Conservation (phyloP, 2,329 filamentous ascomycete genomes). For the Apiospora saccharicola region DNA sequence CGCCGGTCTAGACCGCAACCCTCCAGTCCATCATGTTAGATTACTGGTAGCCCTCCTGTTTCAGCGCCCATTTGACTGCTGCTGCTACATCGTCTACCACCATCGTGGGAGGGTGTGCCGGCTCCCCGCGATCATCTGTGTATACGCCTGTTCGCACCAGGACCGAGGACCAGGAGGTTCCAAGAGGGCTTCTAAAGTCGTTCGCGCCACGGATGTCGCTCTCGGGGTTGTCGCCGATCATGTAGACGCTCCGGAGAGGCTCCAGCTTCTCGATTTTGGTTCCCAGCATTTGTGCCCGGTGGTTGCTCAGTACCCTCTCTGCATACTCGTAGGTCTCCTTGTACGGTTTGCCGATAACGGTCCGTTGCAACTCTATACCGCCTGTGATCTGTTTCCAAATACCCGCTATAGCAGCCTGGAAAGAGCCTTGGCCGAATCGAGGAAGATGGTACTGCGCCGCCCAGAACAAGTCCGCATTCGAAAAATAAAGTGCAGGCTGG, state of each 20-base stretch:
- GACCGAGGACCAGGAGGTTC: slow-evolving; percentile 79
- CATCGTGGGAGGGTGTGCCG: slow-evolving; percentile 67
- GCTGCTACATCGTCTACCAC: slow-evolving; percentile 78
- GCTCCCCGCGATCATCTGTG: slow-evolving; percentile 51
- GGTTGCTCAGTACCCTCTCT: slow-evolving; percentile 72
- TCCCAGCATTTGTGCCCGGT: slow-evolving; percentile 60
- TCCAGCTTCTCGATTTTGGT: slow-evolving; percentile 32
- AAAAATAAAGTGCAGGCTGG: slow-evolving; percentile 85
- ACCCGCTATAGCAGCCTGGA: slow-evolving; percentile 81
- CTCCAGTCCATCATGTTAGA: not conserved
- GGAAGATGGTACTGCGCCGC: slow-evolving; percentile 84
- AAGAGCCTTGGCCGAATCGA: slow-evolving; percentile 90
- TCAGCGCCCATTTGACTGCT: slow-evolving; percentile 79
- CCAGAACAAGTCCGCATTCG: slow-evolving; percentile 91
- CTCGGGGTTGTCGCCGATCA: slow-evolving; percentile 91
- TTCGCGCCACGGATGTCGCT: slow-evolving; percentile 92
- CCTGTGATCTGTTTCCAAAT: slow-evolving; percentile 78
- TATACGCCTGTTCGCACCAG: slow-evolving; percentile 86
- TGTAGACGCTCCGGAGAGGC: slow-evolving; percentile 80
- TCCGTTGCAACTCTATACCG: slow-evolving; percentile 66
- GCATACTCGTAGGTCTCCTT: slow-evolving; percentile 83
- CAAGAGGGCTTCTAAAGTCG: slow-evolving; percentile 69
- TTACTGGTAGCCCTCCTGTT: slow-evolving; percentile 56
- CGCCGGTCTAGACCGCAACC: not conserved
- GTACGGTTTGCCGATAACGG: slow-evolving; percentile 84